Evolutionary conservation across 495 filamentous ascomycete genomes (phyloP).

Genomic region (Rostrohypoxylon terebratum): DNA sequence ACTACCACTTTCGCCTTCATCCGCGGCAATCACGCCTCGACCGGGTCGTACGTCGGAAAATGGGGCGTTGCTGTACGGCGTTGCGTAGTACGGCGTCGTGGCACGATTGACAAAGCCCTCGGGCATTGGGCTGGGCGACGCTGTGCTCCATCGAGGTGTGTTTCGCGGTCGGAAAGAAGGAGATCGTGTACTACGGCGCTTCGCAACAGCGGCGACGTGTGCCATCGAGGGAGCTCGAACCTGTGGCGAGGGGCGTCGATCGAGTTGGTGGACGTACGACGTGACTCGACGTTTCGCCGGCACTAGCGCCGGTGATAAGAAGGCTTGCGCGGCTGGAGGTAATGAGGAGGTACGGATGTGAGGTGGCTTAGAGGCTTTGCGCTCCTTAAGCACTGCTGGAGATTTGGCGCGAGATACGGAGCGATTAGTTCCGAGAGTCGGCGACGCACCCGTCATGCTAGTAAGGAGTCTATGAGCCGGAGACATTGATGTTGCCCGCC

Average conservation of each 20-base stretch:
- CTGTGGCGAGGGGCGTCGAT: slow-evolving; percentile 55
- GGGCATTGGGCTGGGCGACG: slow-evolving; percentile 53
- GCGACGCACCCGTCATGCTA: slow-evolving; percentile 28
- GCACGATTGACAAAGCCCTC: slow-evolving; percentile 48
- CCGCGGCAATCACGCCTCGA: slow-evolving; percentile 14
- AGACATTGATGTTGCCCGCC: slow-evolving; percentile 51
- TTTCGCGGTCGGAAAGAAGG: slow-evolving; percentile 58
- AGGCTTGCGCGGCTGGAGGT: slow-evolving; percentile 48
- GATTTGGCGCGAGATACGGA: slow-evolving; percentile 54
- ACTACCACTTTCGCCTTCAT: slow-evolving; percentile 48
- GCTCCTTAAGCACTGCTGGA: slow-evolving; percentile 53
- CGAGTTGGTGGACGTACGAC: slow-evolving; percentile 49
- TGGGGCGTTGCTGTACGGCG: slow-evolving; percentile 65
- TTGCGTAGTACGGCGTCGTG: slow-evolving; percentile 64
- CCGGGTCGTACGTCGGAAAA: slow-evolving; percentile 35
- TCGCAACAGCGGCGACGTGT: slow-evolving; percentile 40
- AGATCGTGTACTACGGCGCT: slow-evolving; percentile 56
- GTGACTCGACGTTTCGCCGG: slow-evolving; percentile 55
- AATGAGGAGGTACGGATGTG: slow-evolving; percentile 62
- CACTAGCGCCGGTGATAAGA: slow-evolving; percentile 49
- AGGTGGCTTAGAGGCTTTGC: slow-evolving; percentile 56
- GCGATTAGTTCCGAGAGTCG: slow-evolving; percentile 46
- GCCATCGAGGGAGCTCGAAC: slow-evolving; percentile 34
- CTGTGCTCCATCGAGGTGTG: slow-evolving; percentile 61
- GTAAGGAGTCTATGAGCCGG: slow-evolving; percentile 53